These are phyloP conservation scores for Schoenoplectus tabernaemontani DNA, from an alignment of 202 grass and related monocot genomes.

Conservation along the genomic window DNA sequence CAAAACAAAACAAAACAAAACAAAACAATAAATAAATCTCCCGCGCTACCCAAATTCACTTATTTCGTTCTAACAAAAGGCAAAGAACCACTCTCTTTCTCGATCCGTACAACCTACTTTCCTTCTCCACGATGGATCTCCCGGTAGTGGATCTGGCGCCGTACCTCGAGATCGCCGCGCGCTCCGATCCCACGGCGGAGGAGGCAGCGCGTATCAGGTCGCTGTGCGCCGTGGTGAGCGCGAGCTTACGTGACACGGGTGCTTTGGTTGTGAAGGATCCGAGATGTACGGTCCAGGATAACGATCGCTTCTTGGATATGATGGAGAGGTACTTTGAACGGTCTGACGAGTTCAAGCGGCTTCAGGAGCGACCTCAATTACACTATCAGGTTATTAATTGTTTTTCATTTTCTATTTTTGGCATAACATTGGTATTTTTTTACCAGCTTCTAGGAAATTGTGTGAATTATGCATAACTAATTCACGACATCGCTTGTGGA, in stretches of 20 bases:
- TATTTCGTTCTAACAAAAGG: no score
- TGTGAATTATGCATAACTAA: background rate
- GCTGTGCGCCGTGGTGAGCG: conserved; percentile 74
- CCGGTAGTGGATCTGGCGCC: conserved; percentile 79
- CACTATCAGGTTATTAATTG: conserved; percentile 68
- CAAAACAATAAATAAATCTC: background rate
- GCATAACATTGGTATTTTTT: background rate
- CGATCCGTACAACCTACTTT: background rate
- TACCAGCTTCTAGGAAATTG: background rate
- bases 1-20: background rate
- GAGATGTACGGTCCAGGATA: conserved; percentile 74
- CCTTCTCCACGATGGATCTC: conserved; percentile 53
- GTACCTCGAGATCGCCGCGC: conserved; percentile 36
- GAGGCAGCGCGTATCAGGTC: conserved; percentile 29
- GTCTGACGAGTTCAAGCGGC: conserved; percentile 74
- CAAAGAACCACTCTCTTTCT: no score
- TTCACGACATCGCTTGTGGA: background rate
- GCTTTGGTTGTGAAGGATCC: conserved; percentile 93
- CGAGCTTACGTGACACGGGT: conserved; percentile 71
- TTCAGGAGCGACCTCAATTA: conserved; percentile 79
- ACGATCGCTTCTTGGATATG: conserved; percentile 89
- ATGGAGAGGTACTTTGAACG: conserved; percentile 82
- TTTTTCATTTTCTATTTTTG: background rate
- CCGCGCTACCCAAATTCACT: background rate
- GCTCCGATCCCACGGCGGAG: background rate